Evolutionary conservation across 163 green algal genomes (phyloP).

Genomic region (Trebouxiophyceae sp.): DNA sequence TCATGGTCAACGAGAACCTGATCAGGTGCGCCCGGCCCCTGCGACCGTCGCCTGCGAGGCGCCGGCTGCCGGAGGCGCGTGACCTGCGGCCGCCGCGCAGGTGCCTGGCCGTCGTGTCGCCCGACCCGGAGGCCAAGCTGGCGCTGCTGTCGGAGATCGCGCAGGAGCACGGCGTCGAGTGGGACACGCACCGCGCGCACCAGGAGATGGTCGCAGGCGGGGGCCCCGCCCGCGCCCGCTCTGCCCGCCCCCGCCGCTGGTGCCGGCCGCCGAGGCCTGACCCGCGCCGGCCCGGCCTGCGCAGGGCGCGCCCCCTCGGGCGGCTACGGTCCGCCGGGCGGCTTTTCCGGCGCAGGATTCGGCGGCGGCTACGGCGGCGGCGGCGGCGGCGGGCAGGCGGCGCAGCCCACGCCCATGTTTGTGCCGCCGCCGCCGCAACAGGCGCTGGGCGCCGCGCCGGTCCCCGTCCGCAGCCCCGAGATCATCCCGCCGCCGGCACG

Average conservation of each 20-base stretch:
- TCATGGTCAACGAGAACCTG: slow-evolving; percentile 66
- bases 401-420: too few species aligned
- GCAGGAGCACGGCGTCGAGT: slow-evolving; percentile 48
- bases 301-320: too few species aligned
- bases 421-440: too few species aligned
- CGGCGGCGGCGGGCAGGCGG: too few species aligned
- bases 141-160: slow-evolving; percentile 52
- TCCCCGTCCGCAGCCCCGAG: too few species aligned
- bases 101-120: slow-evolving; percentile 63
- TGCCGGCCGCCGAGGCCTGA: background rate
- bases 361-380: background rate
- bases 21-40: slow-evolving; percentile 18
- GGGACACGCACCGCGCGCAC: slow-evolving; percentile 32
- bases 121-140: slow-evolving; percentile 60
- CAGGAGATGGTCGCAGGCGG: slow-evolving; percentile 27
- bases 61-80: background rate
- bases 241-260: background rate
- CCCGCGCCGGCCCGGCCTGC: background rate
- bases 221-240: too few species aligned
- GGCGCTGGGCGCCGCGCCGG: too few species aligned
- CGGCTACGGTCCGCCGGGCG: background rate
- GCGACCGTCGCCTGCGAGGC: background rate
- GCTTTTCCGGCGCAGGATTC: background rate
- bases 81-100: background rate
- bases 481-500: too few species aligned